Evolutionary conservation across 1,139 yeast genomes (phyloP), one percentile per base, ranked within the genome.

Genomic region (Groenewaldozyma sp.): DNA sequence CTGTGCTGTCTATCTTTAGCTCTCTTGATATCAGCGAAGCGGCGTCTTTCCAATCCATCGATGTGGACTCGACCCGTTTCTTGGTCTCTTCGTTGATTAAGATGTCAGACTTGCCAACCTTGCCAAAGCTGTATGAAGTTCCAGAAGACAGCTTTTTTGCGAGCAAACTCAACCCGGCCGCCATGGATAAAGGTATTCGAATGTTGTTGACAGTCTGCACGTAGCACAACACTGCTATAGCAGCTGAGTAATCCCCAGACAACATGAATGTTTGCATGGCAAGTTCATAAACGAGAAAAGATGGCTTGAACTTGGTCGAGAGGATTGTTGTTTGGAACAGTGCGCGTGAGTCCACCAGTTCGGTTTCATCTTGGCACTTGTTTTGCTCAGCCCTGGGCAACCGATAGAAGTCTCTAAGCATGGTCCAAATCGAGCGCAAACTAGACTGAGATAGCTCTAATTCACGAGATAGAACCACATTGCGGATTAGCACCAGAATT

Each of bases 231-330:
- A 50, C 46, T 5, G 50, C 55, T 4, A 44, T 42, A 2, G 49
- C 51, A 3, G 46, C 54, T 6, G 41, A 43, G 20, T 37, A 38
- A 31, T 46, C 52, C 13, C 43, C 44, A 1, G 51, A 39, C 16
- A 54, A 45, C 31, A 55, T 34, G 40, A 54, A 36, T 0, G 59
- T 45, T 21, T 53, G 55, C 16, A 50, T 21, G 6, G 51, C 49
- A 14, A 47, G 44, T 32, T 53, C 56, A 34, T 49, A 55, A 13
- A 54, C 44, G 20, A 44, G 44, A 28, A 47, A 34, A 5, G 52
- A 47, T 13, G 51, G 45, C 21, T 34, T 40, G 43, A 51, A 51
- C 2, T 43, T 42, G 7, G 43, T 35, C 34, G 44, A 37, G 11
- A 43, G 24, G 5, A 51, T 36, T 54, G 52, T 53, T 3, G 28